These are phyloP conservation scores for Corylus avellana DNA, from an alignment of 306 rosid genomes.

Conservation along the genomic window DNA sequence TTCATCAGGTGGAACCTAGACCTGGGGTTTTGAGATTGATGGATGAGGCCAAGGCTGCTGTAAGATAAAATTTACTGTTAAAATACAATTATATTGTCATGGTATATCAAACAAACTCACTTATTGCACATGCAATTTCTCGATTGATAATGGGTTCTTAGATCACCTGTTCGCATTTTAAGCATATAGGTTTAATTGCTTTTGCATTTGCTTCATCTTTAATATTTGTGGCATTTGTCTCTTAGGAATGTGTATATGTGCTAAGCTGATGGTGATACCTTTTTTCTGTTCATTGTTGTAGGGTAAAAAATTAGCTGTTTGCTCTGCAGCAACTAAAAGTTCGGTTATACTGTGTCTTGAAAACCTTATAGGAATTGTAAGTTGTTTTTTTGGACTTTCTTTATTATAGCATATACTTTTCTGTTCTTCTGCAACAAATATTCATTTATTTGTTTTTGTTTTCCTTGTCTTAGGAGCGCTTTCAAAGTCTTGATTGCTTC, in stretches of 20 bases:
- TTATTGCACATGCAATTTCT: constrained; percentile 15
- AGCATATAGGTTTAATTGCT: not conserved
- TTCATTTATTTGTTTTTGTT: constrained; percentile 19
- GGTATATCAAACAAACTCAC: constrained; percentile 2
- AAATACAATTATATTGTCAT: constrained; percentile 19
- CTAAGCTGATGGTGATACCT: not conserved
- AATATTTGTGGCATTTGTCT: not conserved
- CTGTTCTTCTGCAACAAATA: not conserved
- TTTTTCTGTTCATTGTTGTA: constrained; percentile 31
- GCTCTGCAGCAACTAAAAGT: constrained; percentile 98
- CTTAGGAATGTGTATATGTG: constrained; percentile 16
- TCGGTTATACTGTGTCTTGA: constrained; percentile 90
- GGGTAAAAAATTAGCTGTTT: constrained; percentile 89
- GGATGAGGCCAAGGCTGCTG: constrained; percentile 90
- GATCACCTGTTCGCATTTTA: constrained; percentile 6
- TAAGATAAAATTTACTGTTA: constrained; percentile 48
- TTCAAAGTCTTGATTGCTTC: constrained; percentile 94
- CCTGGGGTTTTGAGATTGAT: constrained; percentile 93
- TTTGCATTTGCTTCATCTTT: not conserved
- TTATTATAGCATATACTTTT: constrained; percentile 1
- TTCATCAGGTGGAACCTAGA: constrained; percentile 79
- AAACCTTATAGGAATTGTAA: constrained; percentile 81
- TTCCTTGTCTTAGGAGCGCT: constrained; percentile 70
- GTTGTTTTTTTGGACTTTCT: constrained; percentile 12
- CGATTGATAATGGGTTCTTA: constrained; percentile 16